Evolutionary conservation across 441 rosid species (phyloP).

Genomic region (Gossypium trilobum): DNA sequence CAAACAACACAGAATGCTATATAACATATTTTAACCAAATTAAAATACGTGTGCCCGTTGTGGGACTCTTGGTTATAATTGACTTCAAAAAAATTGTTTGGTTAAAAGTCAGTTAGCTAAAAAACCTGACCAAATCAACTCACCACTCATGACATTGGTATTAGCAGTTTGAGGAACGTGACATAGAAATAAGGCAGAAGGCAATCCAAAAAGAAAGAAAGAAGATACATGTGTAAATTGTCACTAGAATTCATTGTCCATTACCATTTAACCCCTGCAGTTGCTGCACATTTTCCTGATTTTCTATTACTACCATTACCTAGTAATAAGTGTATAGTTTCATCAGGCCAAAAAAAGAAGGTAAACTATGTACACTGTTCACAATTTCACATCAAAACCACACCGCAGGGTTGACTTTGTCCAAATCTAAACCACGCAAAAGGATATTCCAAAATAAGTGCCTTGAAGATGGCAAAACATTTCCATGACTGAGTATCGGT

Average conservation of each 20-base stretch:
- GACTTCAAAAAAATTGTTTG: too few species aligned
- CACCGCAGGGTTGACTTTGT: not conserved
- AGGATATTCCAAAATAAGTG: not conserved
- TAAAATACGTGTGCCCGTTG: too few species aligned
- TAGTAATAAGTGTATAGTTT: not conserved
- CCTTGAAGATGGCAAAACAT: not conserved
- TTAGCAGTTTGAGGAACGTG: not conserved
- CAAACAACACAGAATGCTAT: too few species aligned
- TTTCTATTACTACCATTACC: not conserved
- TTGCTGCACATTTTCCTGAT: not conserved
- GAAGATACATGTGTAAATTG: not conserved
- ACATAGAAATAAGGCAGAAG: not conserved
- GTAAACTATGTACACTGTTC: not conserved
- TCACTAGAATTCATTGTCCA: not conserved
- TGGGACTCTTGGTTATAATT: too few species aligned
- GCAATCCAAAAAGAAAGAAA: not conserved
- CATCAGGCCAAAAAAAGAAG: not conserved
- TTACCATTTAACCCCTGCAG: not conserved
- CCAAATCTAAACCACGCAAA: not conserved
- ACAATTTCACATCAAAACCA: not conserved
- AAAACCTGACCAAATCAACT: too few species aligned
- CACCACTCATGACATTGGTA: too few species aligned
- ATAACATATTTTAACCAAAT: too few species aligned
- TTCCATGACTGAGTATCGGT: not conserved
- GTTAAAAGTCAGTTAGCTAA: too few species aligned